Evolutionary conservation across 164 flowering plant species (phyloP).

Genomic region (Nelumbo lutea): DNA sequence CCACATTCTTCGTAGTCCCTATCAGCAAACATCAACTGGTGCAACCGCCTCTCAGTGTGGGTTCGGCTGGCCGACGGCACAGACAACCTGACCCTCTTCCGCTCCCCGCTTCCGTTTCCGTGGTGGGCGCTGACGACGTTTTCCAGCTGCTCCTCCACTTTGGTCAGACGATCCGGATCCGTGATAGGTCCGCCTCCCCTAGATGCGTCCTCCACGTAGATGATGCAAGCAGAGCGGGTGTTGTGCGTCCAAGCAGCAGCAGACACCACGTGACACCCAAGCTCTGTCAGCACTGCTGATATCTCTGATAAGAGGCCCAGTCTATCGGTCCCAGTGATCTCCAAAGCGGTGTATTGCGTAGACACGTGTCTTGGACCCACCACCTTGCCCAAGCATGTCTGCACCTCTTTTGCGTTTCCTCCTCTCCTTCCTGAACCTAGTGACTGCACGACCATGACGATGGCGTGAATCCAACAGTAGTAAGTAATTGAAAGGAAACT

Average conservation of each 20-base stretch:
- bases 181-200: conserved; percentile 35
- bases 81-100: conserved; percentile 44
- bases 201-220: conserved; percentile 50
- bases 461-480: too few species aligned
- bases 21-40: conserved; percentile 80
- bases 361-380: conserved; percentile 30
- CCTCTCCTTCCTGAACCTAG: conserved; percentile 43
- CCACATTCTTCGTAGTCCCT: conserved; percentile 46
- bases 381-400: conserved; percentile 17
- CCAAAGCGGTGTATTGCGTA: conserved; percentile 47
- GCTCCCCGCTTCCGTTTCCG: conserved; percentile 26
- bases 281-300: conserved; percentile 58
- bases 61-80: conserved; percentile 37
- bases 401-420: conserved; percentile 17
- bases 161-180: conserved; percentile 36
- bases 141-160: conserved; percentile 57
- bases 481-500: too few species aligned
- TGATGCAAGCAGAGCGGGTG: conserved; percentile 53
- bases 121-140: conserved; percentile 67
- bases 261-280: conserved; percentile 57
- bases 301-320: conserved; percentile 79
- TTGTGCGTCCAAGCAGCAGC: conserved; percentile 90
- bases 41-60: conserved; percentile 84
- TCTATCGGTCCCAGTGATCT: conserved; percentile 61
- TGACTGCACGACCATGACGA: conserved; percentile 31